These are phyloP conservation scores for Grigorovia jiainica DNA, from an alignment of 805 yeast genomes.

Conservation along the genomic window DNA sequence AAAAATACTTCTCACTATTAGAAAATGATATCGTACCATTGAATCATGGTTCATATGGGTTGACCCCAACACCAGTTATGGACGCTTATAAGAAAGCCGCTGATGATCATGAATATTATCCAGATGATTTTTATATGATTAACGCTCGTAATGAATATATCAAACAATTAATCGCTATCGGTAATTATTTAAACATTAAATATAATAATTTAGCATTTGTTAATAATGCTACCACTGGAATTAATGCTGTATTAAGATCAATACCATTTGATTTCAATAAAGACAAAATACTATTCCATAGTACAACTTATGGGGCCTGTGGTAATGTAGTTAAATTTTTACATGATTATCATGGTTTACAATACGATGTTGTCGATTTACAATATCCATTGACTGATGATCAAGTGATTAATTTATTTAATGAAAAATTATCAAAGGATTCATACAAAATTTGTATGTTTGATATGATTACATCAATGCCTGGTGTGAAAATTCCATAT, in stretches of 20 bases:
- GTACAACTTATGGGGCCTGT: slow-evolving; percentile 48
- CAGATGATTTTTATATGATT: slow-evolving; percentile 37
- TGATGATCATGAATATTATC: slow-evolving; percentile 29
- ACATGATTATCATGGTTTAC: slow-evolving; percentile 26
- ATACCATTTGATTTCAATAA: slow-evolving; percentile 35
- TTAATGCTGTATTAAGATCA: slow-evolving; percentile 48
- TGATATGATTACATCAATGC: slow-evolving; percentile 55
- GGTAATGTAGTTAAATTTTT: slow-evolving; percentile 40
- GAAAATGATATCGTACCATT: slow-evolving; percentile 35
- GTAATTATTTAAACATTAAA: slow-evolving; percentile 39
- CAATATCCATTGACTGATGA: slow-evolving; percentile 37
- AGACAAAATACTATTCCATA: slow-evolving; percentile 42
- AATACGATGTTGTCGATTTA: slow-evolving; percentile 31
- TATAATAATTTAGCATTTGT: slow-evolving; percentile 42
- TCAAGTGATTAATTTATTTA: slow-evolving; percentile 31
- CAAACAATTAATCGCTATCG: slow-evolving; percentile 31
- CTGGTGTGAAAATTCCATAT: slow-evolving; percentile 53
- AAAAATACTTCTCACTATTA: slow-evolving; percentile 37
- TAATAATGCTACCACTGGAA: slow-evolving; percentile 52
- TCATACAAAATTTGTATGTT: slow-evolving; percentile 38
- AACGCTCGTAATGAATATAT: slow-evolving; percentile 25
- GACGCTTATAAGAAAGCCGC: slow-evolving; percentile 29
- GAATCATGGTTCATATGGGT: slow-evolving; percentile 61
- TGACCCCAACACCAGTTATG: slow-evolving; percentile 40
- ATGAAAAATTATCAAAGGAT: slow-evolving; percentile 19